Evolutionary conservation across 345 rosid species (phyloP), one percentile per base, ranked within the genome.

Genomic region (Linum tenue): DNA sequence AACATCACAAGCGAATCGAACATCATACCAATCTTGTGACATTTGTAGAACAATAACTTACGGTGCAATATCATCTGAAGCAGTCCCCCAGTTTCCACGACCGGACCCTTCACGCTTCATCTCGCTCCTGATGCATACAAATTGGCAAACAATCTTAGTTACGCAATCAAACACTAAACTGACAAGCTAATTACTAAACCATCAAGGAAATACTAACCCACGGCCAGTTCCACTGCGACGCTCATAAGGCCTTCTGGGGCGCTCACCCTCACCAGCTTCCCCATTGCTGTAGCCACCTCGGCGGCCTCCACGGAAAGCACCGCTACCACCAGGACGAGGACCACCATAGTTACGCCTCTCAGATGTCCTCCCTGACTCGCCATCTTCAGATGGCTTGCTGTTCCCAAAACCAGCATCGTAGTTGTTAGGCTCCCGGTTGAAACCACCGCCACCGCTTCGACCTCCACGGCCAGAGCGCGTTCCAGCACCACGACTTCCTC

Each of bases 181-280:
- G 9, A 15, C 11, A 61, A 69, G 37, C 10, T 5, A 12, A 4
- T 60, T 22, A 56, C 61, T 39, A 22, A 22, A 22, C 9, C 11
- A 42, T 16, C 15, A 56, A 14, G 10, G 62, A 38, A 70, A 62
- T 62, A 81, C 94, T 60, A n/a, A 91, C 99, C 97, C 96, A 48
- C 86, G 86, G 37, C 97, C 99, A 63, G 95, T 91, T 56, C 95
- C 96, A 71, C 97, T 95, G 67, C 66, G 95, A 36, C 99, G 96
- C 41, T 95, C 99, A 67, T 39, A 82, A 0, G 39, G 3, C 85
- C 97, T 83, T 1, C 81, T 76, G n/a, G 92, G 82, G 5, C 87
- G 95, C 48, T 83, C 91, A 17, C 89, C 89, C 61, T 86, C 96
- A 55, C 81, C 83, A 74, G 73, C 81, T 53, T 77, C 91, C 48